A percentile compares a stretch with the other conserved stretches of the same genome.
Conservation (phyloP, 768 basidiomycete genomes). For the Leucocoprinus sp. region DNA sequence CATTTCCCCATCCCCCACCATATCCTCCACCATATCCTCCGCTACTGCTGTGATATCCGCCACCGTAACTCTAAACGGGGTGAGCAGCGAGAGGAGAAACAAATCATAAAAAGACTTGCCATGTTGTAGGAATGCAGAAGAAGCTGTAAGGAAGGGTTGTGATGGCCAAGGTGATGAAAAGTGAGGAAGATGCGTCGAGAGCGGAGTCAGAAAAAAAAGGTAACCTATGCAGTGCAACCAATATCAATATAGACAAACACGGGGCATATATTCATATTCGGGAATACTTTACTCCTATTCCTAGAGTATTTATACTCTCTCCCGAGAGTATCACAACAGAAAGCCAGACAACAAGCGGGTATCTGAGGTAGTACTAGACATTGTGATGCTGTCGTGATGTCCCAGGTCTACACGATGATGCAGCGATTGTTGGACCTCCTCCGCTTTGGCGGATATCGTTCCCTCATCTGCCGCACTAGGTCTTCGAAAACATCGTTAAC, state of each 20-base stretch:
- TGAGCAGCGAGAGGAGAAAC: not conserved
- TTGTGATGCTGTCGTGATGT: not conserved
- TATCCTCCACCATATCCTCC: slow-evolving; percentile 40
- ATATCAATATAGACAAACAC: slow-evolving; percentile 21
- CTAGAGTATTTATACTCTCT: too few species aligned
- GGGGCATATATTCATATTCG: not conserved
- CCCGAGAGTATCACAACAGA: not conserved
- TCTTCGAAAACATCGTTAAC: slow-evolving; percentile 73
- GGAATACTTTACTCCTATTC: not conserved
- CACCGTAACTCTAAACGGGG: slow-evolving; percentile 3
- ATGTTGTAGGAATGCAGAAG: slow-evolving; percentile 15
- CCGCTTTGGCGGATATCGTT: slow-evolving; percentile 46
- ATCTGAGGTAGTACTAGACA: slow-evolving; percentile 2
- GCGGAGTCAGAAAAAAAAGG: slow-evolving; percentile 12
- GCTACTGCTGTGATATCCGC: slow-evolving; percentile 20
- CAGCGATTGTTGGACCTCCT: slow-evolving; percentile 26
- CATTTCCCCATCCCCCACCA: slow-evolving; percentile 46
- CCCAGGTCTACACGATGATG: slow-evolving; percentile 31
- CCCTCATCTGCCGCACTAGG: slow-evolving; percentile 66
- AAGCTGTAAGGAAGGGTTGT: slow-evolving; percentile 2
- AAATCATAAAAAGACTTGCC: slow-evolving; percentile 12
- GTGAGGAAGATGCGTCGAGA: slow-evolving; percentile 6
- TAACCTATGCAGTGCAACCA: slow-evolving; percentile 8
- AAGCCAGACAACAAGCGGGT: not conserved
- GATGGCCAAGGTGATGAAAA: slow-evolving; percentile 6